Percentiles rank a stretch among this genome's conserved stretches.
phyloP scores from a whole-genome alignment of 371 early-diverging fungal genomes.

The Mortierella polycephala region DNA sequence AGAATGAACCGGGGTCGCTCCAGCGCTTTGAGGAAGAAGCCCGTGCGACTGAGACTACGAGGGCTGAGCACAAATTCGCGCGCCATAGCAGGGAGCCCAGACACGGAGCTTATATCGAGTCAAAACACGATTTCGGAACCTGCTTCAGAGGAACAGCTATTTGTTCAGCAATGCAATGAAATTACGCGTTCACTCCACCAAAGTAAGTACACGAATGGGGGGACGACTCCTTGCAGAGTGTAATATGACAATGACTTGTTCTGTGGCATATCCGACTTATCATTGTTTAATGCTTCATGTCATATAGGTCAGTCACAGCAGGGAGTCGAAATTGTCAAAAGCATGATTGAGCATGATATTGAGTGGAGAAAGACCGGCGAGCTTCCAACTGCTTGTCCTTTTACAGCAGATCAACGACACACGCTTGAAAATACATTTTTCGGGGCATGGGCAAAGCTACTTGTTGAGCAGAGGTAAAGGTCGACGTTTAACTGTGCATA shows the following conservation, averaged over 20 bases:
- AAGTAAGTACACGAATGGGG: conserved; percentile 9
- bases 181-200: conserved; percentile 30
- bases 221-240: too few species aligned
- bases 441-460: conserved; percentile 38
- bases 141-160: conserved; percentile 12
- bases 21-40: conserved; percentile 19
- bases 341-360: conserved; percentile 11
- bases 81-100: not conserved
- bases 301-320: conserved; percentile 24
- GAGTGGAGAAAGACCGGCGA: conserved; percentile 23
- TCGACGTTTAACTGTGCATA: not conserved
- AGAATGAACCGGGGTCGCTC: conserved; percentile 23
- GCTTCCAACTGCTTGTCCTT: conserved; percentile 3
- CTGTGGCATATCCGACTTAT: too few species aligned
- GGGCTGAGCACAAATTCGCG: conserved; percentile 15
- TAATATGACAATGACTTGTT: too few species aligned
- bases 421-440: conserved; percentile 26
- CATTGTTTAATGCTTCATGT: not conserved
- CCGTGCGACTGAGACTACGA: conserved; percentile 9
- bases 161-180: conserved; percentile 27
- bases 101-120: not conserved
- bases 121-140: conserved; percentile 1
- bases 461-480: conserved; percentile 41
- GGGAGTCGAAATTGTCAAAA: conserved; percentile 18
- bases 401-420: conserved; percentile 12